A percentile compares a stretch with the other conserved stretches of the same genome.
phyloP scores from a whole-genome alignment of 192 early-diverging fungal genomes.

The Piromyces finnis region DNA sequence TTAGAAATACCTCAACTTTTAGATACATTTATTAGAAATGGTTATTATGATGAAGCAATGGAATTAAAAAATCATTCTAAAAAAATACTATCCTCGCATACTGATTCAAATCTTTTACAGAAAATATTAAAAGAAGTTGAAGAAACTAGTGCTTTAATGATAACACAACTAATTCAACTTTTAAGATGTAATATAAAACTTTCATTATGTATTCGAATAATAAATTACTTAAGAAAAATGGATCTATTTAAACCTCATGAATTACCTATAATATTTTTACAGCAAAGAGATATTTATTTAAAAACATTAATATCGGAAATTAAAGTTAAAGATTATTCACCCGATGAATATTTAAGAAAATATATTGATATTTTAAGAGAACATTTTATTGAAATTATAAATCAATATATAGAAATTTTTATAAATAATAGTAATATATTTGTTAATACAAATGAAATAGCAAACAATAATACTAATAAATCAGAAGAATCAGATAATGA shows the following conservation, averaged over 20 bases:
- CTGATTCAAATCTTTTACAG: constrained; percentile 28
- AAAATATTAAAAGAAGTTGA: constrained; percentile 43
- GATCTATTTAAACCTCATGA: constrained; percentile 50
- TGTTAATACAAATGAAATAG: constrained; percentile 4
- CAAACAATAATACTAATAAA: neutral
- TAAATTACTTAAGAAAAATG: constrained; percentile 60
- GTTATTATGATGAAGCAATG: constrained; percentile 69
- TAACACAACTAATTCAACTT: constrained; percentile 45
- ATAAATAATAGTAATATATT: constrained; percentile 13
- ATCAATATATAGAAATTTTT: constrained; percentile 65
- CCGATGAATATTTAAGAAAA: constrained; percentile 48
- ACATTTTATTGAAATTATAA: constrained; percentile 62
- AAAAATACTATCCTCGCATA: constrained; percentile 31
- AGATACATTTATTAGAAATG: constrained; percentile 63
- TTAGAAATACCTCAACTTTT: constrained; percentile 63
- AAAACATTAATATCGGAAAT: constrained; percentile 1
- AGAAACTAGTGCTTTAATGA: constrained; percentile 39
- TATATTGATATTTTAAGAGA: constrained; percentile 66
- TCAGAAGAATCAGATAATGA: constrained; percentile 4
- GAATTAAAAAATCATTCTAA: constrained; percentile 53
- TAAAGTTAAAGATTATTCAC: constrained; percentile 12
- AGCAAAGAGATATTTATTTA: constrained; percentile 45
- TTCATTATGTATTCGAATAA: constrained; percentile 52
- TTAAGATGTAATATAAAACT: constrained; percentile 54
- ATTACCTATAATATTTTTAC: constrained; percentile 52